Conservation (phyloP, 495 filamentous ascomycete genomes). For the Podospora conica region DNA sequence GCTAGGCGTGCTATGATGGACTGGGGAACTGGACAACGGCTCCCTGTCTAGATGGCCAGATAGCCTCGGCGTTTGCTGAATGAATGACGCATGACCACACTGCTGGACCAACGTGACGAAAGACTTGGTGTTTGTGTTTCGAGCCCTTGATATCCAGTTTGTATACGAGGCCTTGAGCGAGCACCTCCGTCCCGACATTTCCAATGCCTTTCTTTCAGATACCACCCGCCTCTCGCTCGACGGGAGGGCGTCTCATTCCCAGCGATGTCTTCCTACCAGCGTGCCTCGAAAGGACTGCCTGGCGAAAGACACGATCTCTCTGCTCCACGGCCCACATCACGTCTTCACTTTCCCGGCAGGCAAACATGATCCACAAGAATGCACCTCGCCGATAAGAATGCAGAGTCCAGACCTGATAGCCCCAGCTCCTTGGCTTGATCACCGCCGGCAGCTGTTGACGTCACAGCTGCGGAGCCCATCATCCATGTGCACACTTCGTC, state of each 20-base stretch:
- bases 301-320: not conserved
- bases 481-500: no score
- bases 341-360: not conserved
- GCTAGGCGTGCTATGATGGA: slow-evolving; percentile 13
- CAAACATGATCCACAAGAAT: not conserved
- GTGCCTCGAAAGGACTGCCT: not conserved
- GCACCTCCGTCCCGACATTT: not conserved
- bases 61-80: slow-evolving; percentile 18
- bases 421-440: not conserved
- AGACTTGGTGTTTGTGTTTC: not conserved
- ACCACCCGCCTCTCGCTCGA: not conserved
- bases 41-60: slow-evolving; percentile 12
- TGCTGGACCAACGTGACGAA: not conserved
- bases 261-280: not conserved
- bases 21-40: slow-evolving; percentile 1
- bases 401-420: not conserved
- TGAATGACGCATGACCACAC: slow-evolving; percentile 24
- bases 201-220: not conserved
- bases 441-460: not conserved
- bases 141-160: not conserved
- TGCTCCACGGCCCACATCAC: not conserved
- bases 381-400: not conserved
- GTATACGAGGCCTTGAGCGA: not conserved
- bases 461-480: not conserved
- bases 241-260: not conserved